Conservation (phyloP, 441 rosid species). For the Omphalea diandra region DNA sequence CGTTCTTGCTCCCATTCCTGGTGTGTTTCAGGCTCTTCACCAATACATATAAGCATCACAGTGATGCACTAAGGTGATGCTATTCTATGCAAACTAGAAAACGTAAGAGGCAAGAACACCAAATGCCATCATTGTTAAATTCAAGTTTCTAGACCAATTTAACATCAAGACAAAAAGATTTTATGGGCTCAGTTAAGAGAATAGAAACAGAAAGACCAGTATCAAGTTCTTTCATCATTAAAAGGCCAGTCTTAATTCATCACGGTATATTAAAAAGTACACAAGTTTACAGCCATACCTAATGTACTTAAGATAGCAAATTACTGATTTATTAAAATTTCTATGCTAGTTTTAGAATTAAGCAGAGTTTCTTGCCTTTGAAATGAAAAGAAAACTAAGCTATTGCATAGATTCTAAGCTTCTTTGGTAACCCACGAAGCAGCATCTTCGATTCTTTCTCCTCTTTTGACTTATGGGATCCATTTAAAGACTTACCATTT, state of each 20-base stretch:
- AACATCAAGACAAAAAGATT: neutral
- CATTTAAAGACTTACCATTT: no score
- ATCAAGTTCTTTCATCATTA: neutral
- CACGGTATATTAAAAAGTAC: neutral
- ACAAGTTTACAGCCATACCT: neutral
- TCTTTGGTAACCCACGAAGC: no score
- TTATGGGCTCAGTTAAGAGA: neutral
- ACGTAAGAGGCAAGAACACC: neutral
- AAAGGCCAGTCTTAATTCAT: no score
- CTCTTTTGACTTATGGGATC: no score
- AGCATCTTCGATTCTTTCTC: no score
- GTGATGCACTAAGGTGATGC: neutral
- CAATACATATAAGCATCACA: neutral
- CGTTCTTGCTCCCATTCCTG: neutral
- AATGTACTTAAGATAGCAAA: neutral
- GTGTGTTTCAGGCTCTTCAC: neutral
- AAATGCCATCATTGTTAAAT: neutral
- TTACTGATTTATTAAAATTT: neutral
- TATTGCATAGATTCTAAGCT: no score
- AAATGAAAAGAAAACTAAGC: neutral
- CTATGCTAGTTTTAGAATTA: no score
- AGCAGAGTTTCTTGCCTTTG: neutral
- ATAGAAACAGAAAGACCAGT: neutral
- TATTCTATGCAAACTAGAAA: neutral
- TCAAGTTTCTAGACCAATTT: neutral